These are phyloP conservation scores for Spergularia azorica DNA, from an alignment of 179 eudicot species.

Conservation along the genomic window DNA sequence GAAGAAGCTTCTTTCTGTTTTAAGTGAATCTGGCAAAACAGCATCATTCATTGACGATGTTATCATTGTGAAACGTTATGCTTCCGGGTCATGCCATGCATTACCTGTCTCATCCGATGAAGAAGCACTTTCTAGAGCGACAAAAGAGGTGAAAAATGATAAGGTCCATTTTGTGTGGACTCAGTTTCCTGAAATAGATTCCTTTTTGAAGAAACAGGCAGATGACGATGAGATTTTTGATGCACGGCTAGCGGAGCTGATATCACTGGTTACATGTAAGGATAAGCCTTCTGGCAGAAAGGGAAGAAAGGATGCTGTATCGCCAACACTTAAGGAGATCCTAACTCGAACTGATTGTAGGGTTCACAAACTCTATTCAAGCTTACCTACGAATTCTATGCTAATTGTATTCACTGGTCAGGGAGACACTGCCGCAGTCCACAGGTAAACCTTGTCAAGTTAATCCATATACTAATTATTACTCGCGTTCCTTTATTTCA, in stretches of 20 bases:
- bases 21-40: slow-evolving; percentile 71
- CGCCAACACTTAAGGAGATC: slow-evolving; percentile 61
- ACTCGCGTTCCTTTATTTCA: not conserved
- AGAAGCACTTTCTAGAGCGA: slow-evolving; percentile 72
- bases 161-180: slow-evolving; percentile 81
- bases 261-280: slow-evolving; percentile 66
- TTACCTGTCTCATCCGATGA: slow-evolving; percentile 88
- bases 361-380: slow-evolving; percentile 52
- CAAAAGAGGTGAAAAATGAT: slow-evolving; percentile 82
- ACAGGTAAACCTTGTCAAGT: slow-evolving; percentile 46
- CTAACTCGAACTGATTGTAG: slow-evolving; percentile 56
- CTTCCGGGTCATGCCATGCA: slow-evolving; percentile 78
- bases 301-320: slow-evolving; percentile 39
- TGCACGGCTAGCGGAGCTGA: slow-evolving; percentile 66
- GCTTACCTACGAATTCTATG: slow-evolving; percentile 68
- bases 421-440: slow-evolving; percentile 78
- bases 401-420: slow-evolving; percentile 80
- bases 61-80: slow-evolving; percentile 77
- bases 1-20: slow-evolving; percentile 70
- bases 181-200: slow-evolving; percentile 66
- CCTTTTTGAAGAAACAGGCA: slow-evolving; percentile 65
- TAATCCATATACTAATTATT: not conserved
- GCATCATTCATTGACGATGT: slow-evolving; percentile 77
- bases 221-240: slow-evolving; percentile 58
- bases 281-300: slow-evolving; percentile 45